A percentile compares a stretch with the other conserved stretches of the same genome.
Evolutionary conservation across 2,329 filamentous ascomycete species (phyloP).

Genomic region (Didymella lethalis): DNA sequence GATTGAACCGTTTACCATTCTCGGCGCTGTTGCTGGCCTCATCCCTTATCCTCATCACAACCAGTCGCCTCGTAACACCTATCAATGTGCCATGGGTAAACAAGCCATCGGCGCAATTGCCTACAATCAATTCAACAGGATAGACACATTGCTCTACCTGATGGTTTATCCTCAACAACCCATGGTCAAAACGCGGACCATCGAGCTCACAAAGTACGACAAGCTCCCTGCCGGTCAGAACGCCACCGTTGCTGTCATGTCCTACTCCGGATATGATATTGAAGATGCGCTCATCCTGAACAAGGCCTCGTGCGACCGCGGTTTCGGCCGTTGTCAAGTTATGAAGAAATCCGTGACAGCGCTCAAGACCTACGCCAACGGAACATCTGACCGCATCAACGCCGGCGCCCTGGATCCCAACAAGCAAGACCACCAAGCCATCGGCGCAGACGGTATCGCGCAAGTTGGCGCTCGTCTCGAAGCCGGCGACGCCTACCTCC

Average conservation of each 20-base stretch:
- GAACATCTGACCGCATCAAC: slow-evolving; percentile 66
- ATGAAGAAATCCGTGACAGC: slow-evolving; percentile 91
- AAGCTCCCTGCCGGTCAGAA: slow-evolving; percentile 97
- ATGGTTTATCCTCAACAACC: slow-evolving; percentile 98
- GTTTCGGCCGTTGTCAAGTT: slow-evolving; percentile 97
- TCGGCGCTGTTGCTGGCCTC: slow-evolving; percentile 92
- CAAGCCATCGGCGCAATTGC: slow-evolving; percentile 99
- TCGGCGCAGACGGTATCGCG: slow-evolving; percentile 88
- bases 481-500: slow-evolving; percentile 84
- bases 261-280: slow-evolving; percentile 98
- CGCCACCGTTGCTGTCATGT: slow-evolving; percentile 98
- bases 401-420: slow-evolving; percentile 54
- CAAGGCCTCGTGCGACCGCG: slow-evolving; percentile 92
- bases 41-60: slow-evolving; percentile 99
- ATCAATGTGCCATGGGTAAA: slow-evolving; percentile 99
- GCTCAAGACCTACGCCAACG: slow-evolving; percentile 88
- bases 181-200: slow-evolving; percentile 96
- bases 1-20: slow-evolving; percentile 96
- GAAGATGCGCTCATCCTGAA: slow-evolving; percentile 97
- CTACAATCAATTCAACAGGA: slow-evolving; percentile 96
- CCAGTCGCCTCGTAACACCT: slow-evolving; percentile 97
- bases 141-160: slow-evolving; percentile 94
- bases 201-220: slow-evolving; percentile 95
- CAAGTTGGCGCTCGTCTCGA: slow-evolving; percentile 83
- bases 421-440: slow-evolving; percentile 67